Percentiles rank a stretch among this genome's conserved stretches.
phyloP scores from a whole-genome alignment of 2,329 filamentous ascomycete species.

The Alternaria brassicae region DNA sequence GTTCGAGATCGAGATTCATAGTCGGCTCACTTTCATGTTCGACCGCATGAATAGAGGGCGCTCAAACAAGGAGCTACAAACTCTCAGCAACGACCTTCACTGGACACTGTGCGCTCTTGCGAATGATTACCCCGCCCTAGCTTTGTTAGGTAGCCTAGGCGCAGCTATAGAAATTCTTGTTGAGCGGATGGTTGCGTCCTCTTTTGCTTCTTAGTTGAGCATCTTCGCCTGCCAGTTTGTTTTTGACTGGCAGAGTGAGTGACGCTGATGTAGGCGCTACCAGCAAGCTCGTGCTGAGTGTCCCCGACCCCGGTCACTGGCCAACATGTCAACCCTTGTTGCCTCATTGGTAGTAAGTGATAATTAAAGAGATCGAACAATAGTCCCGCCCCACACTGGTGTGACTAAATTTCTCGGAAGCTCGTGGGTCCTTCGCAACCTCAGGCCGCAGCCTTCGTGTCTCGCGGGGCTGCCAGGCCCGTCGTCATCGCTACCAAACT shows the following conservation, averaged over 20 bases:
- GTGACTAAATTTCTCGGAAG: background rate
- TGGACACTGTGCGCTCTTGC: conserved; percentile 8
- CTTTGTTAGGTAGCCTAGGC: background rate
- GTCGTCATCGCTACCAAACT: background rate
- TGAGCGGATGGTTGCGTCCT: background rate
- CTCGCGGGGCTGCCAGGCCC: background rate
- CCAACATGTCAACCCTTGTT: background rate
- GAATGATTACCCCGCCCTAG: background rate
- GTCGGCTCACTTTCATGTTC: conserved; percentile 1
- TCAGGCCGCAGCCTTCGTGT: background rate
- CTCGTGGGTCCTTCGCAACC: background rate
- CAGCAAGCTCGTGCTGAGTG: background rate
- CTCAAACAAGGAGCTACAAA: background rate
- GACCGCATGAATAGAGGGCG: conserved; percentile 3
- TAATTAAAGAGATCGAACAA: background rate
- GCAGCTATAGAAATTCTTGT: conserved; percentile 9
- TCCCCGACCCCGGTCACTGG: background rate
- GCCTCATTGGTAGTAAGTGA: background rate
- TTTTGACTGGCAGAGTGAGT: background rate
- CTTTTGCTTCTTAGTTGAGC: background rate
- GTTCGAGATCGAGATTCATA: conserved; percentile 4
- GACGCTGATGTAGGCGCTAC: background rate
- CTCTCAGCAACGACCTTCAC: background rate
- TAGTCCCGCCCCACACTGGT: background rate
- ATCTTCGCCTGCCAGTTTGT: background rate